Percentiles rank a stretch among this genome's conserved stretches.
Evolutionary conservation across 2,329 filamentous ascomycete species (phyloP).

Genomic region (Alternaria infectoria): DNA sequence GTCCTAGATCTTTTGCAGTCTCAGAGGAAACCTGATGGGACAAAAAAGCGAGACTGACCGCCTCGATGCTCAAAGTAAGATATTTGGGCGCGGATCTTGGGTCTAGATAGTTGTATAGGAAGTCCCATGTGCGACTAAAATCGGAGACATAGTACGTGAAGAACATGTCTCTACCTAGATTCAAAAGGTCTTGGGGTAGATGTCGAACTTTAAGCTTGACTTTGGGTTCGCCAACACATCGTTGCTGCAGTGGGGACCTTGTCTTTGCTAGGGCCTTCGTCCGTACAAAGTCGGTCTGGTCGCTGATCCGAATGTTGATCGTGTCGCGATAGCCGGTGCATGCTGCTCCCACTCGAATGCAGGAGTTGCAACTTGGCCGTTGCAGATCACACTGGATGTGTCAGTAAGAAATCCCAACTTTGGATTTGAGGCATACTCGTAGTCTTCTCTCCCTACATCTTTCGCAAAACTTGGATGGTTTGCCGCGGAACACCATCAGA

Average conservation of each 20-base stretch:
- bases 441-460: conserved; percentile 27
- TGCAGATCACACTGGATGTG: conserved; percentile 33
- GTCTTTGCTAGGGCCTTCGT: conserved; percentile 15
- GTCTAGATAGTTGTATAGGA: conserved; percentile 25
- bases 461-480: conserved; percentile 26
- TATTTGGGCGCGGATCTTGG: conserved; percentile 22
- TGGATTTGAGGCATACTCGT: conserved; percentile 7
- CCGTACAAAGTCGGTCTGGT: conserved; percentile 31
- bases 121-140: conserved; percentile 32
- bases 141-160: conserved; percentile 34
- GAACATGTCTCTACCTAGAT: conserved; percentile 29
- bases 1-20: conserved; percentile 22
- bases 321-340: conserved; percentile 38
- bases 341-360: conserved; percentile 19
- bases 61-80: conserved; percentile 34
- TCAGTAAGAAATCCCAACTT: not conserved
- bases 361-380: conserved; percentile 28
- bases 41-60: conserved; percentile 37
- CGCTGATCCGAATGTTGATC: conserved; percentile 24
- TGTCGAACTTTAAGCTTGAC: conserved; percentile 14
- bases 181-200: conserved; percentile 24
- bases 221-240: not conserved
- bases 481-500: conserved; percentile 24
- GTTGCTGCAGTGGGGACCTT: not conserved
- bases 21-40: conserved; percentile 25